These are phyloP conservation scores for Boeremia exigua DNA, from an alignment of 2,329 filamentous ascomycete species.

Conservation along the genomic window DNA sequence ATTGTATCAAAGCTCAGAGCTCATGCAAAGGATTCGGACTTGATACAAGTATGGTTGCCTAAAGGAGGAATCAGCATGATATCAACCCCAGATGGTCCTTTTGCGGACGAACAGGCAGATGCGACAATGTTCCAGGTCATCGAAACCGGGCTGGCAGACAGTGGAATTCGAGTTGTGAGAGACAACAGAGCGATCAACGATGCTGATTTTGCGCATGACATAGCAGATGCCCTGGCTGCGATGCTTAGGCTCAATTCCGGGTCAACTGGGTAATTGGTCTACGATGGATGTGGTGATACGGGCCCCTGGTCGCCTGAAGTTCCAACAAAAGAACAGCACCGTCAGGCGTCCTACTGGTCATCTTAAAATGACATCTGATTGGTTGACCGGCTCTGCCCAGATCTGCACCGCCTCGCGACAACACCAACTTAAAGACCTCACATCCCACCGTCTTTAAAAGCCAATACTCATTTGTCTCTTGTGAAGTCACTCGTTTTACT, in stretches of 20 bases:
- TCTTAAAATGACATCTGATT: constrained; percentile 6
- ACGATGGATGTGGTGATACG: background rate
- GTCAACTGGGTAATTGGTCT: background rate
- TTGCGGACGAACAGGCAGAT: constrained; percentile 59
- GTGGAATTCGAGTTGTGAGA: constrained; percentile 57
- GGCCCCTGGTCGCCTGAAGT: constrained; percentile 3
- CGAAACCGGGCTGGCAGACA: constrained; percentile 56
- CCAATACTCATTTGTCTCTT: background rate
- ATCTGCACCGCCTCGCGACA: background rate
- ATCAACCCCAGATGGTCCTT: constrained; percentile 59
- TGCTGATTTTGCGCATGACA: constrained; percentile 55
- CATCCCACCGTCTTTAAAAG: background rate
- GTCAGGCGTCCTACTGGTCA: constrained; percentile 14
- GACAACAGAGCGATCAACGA: constrained; percentile 63
- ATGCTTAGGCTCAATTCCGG: constrained; percentile 23
- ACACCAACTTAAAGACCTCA: constrained; percentile 1
- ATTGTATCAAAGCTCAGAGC: constrained; percentile 61
- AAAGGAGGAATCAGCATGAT: constrained; percentile 67
- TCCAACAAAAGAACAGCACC: background rate
- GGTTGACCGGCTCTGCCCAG: background rate
- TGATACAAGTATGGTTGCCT: constrained; percentile 66
- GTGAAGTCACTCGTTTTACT: background rate
- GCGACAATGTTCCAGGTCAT: constrained; percentile 56
- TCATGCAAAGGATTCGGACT: constrained; percentile 47
- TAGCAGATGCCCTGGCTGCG: constrained; percentile 52